These are phyloP conservation scores for Candida corydali DNA, from an alignment of 805 yeast species.

Conservation along the genomic window DNA sequence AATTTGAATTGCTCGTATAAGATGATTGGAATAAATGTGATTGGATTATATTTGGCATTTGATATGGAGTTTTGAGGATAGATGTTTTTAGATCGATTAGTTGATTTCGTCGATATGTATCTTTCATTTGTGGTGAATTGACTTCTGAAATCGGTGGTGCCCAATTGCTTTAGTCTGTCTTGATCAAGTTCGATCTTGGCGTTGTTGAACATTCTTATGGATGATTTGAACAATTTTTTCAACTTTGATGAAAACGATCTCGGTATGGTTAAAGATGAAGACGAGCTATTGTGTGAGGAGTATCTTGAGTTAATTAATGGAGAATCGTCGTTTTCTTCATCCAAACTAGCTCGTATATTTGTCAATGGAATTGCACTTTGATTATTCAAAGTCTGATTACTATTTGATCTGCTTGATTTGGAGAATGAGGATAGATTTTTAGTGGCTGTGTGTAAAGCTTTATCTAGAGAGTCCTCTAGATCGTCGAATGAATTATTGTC, in stretches of 20 bases:
- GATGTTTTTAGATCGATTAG: slow-evolving; percentile 18
- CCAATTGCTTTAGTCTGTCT: slow-evolving; percentile 16
- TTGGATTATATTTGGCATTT: slow-evolving; percentile 88
- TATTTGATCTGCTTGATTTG: slow-evolving; percentile 18
- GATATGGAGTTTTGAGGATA: slow-evolving; percentile 76
- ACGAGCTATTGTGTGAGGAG: slow-evolving; percentile 18
- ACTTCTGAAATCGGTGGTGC: slow-evolving; percentile 17
- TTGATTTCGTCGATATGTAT: slow-evolving; percentile 35
- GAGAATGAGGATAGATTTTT: slow-evolving; percentile 33
- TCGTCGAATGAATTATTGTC: slow-evolving; percentile 46
- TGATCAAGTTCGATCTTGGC: slow-evolving; percentile 25
- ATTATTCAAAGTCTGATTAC: slow-evolving; percentile 11
- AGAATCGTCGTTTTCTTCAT: slow-evolving; percentile 24
- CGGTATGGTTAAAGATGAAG: slow-evolving; percentile 14
- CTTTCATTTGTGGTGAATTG: slow-evolving; percentile 23
- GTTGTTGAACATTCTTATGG: slow-evolving; percentile 16
- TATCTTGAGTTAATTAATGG: slow-evolving; percentile 23
- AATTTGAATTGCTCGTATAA: slow-evolving; percentile 95
- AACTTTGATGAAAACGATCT: slow-evolving; percentile 11
- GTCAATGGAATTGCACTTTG: slow-evolving; percentile 27
- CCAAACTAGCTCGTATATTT: slow-evolving; percentile 9
- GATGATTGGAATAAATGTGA: slow-evolving; percentile 83
- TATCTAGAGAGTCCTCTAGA: slow-evolving; percentile 62
- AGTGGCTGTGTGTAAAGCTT: slow-evolving; percentile 54
- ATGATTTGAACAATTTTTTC: slow-evolving; percentile 9